Evolutionary conservation across 1,284 basidiomycete species (phyloP), one percentile per base, ranked within the genome.

Genomic region (Porodaedalea pini): DNA sequence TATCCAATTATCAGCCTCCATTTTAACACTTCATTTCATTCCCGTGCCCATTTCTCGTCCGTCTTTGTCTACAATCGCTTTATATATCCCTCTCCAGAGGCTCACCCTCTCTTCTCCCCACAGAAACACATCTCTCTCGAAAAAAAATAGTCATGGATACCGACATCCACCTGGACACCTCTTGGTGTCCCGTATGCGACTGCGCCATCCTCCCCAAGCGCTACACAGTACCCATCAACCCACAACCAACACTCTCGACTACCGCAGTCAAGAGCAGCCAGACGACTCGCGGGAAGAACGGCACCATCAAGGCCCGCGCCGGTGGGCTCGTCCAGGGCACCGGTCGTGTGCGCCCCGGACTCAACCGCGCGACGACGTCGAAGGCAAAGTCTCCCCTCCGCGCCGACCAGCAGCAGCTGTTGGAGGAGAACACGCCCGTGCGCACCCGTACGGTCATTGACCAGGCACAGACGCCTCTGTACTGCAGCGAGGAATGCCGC

Each of bases 401-500:
- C 21, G 44, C 45, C 21, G 1, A 21, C 4, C n/a, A 44, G 4
- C 41, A 44, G 39, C 70, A 19, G 65, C 68, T 53, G 65, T 72
- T 37, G 41, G 64, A 49, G 6, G 60, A 67, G n/a, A n/a, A n/a
- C n/a, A n/a, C n/a, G 3, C 71, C 74, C 11, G 61, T 77, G 34
- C 81, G 81, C 63, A 75, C 77, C 45, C 79, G 81, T 41, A 83
- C 81, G 3, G 75, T 89, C 70, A 89, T 90, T 72, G 87, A 89
- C 72, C 86, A 86, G 68, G 76, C 77, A 1, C 88, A 85, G 10
- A 81, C 81, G 2, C 86, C 88, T 21, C 78, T 90, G 61, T 91
- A 90, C 72, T 91, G 88, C 72, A 90, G 87, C 2, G 85, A 88
- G 62, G 79, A 84, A 66, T 91, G 88, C 69, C 77, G 80, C 4